phyloP scores from a whole-genome alignment of 2,329 filamentous ascomycete species.

The Spiromastix sp. region DNA sequence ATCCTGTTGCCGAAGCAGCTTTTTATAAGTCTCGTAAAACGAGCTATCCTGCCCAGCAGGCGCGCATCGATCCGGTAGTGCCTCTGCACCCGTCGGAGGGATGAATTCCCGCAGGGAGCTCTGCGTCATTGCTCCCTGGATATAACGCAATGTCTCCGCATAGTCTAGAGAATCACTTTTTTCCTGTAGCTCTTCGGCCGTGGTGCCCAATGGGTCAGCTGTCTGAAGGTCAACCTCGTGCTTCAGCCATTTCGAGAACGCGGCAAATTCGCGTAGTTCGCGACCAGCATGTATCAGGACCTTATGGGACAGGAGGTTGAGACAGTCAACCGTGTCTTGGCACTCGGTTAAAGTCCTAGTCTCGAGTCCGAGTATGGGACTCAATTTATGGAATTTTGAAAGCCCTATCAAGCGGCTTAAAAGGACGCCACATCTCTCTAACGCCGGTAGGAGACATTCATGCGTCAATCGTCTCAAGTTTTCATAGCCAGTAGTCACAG shows the following conservation, averaged over 20 bases:
- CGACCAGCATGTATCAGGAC: slow-evolving; percentile 60
- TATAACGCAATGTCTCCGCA: slow-evolving; percentile 63
- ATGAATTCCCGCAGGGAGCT: slow-evolving; percentile 56
- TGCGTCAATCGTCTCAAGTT: slow-evolving; percentile 68
- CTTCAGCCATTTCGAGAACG: slow-evolving; percentile 76
- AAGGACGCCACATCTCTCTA: slow-evolving; percentile 73
- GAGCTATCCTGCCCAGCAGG: slow-evolving; percentile 25
- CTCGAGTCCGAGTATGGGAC: slow-evolving; percentile 57
- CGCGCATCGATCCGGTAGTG: slow-evolving; percentile 32
- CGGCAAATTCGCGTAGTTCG: slow-evolving; percentile 65
- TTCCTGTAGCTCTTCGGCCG: slow-evolving; percentile 61
- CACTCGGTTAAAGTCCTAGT: slow-evolving; percentile 49
- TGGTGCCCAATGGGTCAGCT: slow-evolving; percentile 48
- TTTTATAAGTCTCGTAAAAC: slow-evolving; percentile 38
- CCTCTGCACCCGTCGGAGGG: slow-evolving; percentile 29
- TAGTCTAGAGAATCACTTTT: slow-evolving; percentile 69
- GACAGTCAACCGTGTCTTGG: slow-evolving; percentile 59
- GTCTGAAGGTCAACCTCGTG: slow-evolving; percentile 71
- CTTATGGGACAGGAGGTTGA: slow-evolving; percentile 66
- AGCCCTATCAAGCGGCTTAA: slow-evolving; percentile 75
- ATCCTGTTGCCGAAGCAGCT: slow-evolving; percentile 42
- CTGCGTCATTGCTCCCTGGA: slow-evolving; percentile 56
- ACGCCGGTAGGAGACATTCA: slow-evolving; percentile 76
- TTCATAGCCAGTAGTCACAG: slow-evolving; percentile 66
- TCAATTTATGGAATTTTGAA: slow-evolving; percentile 63